A percentile compares a stretch with the other conserved stretches of the same genome.
Evolutionary conservation across 2,329 filamentous ascomycete species (phyloP).

Genomic region (Blumeriella jaapii): DNA sequence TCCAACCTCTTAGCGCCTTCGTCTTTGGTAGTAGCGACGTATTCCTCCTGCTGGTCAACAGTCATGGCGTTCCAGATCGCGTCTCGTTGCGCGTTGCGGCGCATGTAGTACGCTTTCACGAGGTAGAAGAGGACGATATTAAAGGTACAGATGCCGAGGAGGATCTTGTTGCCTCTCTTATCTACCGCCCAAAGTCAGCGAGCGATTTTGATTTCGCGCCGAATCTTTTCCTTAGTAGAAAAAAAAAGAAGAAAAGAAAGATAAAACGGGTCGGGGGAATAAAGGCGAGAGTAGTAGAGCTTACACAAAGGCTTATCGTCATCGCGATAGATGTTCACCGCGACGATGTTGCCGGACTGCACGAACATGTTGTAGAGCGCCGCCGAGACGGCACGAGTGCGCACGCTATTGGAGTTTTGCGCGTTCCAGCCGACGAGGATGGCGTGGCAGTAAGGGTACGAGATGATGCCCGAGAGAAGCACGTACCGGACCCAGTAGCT

Average conservation of each 20-base stretch:
- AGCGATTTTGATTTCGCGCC: no score
- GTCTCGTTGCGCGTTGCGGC: constrained; percentile 32
- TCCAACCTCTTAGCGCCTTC: constrained; percentile 31
- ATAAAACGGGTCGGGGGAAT: neutral
- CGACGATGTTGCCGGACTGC: constrained; percentile 32
- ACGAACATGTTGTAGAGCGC: constrained; percentile 49
- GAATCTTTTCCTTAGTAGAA: neutral
- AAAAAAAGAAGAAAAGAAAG: neutral
- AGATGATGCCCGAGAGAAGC: constrained; percentile 19
- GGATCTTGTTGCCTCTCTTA: constrained; percentile 39
- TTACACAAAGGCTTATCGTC: constrained; percentile 33
- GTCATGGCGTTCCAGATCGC: constrained; percentile 33
- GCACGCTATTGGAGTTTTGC: constrained; percentile 49
- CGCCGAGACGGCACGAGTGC: constrained; percentile 49
- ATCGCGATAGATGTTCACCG: constrained; percentile 30
- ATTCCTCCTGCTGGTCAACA: constrained; percentile 33
- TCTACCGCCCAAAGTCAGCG: constrained; percentile 19
- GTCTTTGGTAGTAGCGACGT: constrained; percentile 32
- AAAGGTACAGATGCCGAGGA: constrained; percentile 37
- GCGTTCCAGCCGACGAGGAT: constrained; percentile 38
- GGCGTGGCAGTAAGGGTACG: constrained; percentile 27
- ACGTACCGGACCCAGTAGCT: constrained; percentile 27
- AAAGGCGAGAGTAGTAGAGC: neutral
- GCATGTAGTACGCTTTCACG: constrained; percentile 36
- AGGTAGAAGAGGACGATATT: constrained; percentile 35